These are phyloP conservation scores for Lepiota brunneoincarnata DNA, from an alignment of 768 basidiomycete genomes.

Conservation along the genomic window DNA sequence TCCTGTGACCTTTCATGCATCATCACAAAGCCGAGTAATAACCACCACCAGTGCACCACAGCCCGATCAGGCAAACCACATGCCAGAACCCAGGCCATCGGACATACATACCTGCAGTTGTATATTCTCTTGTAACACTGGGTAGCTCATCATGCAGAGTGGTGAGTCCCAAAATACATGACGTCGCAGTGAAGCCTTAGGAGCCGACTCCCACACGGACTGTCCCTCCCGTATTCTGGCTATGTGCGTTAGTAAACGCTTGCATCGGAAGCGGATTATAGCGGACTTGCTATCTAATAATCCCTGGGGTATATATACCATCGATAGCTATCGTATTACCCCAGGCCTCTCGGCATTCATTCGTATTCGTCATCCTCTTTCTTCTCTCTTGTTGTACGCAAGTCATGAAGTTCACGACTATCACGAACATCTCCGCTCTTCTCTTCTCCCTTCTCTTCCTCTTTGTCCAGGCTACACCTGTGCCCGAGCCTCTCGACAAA, in stretches of 20 bases:
- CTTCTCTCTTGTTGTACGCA: too few species aligned
- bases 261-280: neutral
- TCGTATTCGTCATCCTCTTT: too few species aligned
- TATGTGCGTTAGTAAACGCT: neutral
- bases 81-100: too few species aligned
- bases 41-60: too few species aligned
- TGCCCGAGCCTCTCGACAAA: conserved; percentile 19
- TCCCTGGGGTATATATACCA: conserved; percentile 7
- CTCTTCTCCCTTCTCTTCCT: conserved; percentile 13
- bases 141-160: neutral
- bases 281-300: neutral
- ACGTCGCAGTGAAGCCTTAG: too few species aligned
- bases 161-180: neutral
- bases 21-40: neutral
- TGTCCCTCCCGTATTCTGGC: neutral
- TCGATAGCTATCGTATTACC: neutral
- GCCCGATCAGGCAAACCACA: too few species aligned
- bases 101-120: neutral
- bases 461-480: conserved; percentile 20
- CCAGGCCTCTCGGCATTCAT: too few species aligned
- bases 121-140: neutral
- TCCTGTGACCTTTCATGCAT: neutral
- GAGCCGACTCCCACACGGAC: neutral
- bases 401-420: conserved; percentile 9
- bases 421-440: conserved; percentile 6